Evolutionary conservation across 805 yeast species (phyloP).

Genomic region (Yarrowia osloensis): DNA sequence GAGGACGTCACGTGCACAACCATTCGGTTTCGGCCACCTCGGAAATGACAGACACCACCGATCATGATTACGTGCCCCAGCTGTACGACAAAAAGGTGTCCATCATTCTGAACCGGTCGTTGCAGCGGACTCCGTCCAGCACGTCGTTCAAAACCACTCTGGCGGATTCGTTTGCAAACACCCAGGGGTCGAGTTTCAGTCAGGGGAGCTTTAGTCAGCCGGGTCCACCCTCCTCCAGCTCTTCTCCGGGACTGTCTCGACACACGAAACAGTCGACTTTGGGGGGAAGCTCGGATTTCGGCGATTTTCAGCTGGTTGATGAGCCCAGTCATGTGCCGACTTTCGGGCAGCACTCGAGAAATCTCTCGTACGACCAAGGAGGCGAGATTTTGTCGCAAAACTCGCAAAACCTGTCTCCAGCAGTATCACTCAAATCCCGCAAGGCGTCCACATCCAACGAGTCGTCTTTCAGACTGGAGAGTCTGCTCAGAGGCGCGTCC

Average conservation of each 20-base stretch:
- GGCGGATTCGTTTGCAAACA: constrained; percentile 59
- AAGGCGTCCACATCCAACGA: constrained; percentile 34
- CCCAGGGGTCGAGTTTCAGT: background rate
- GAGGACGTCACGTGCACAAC: constrained; percentile 40
- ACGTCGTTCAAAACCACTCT: constrained; percentile 74
- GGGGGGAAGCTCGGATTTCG: background rate
- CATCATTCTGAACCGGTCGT: constrained; percentile 67
- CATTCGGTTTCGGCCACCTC: constrained; percentile 62
- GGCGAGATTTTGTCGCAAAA: constrained; percentile 7
- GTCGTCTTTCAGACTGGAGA: constrained; percentile 43
- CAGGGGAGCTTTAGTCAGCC: background rate
- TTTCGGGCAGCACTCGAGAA: too few species aligned
- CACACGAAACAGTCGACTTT: constrained; percentile 16
- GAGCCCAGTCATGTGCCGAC: too few species aligned
- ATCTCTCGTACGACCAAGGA: constrained; percentile 20
- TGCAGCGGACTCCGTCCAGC: constrained; percentile 72
- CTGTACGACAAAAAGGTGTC: constrained; percentile 79
- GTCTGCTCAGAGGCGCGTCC: constrained; percentile 41
- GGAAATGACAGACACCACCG: constrained; percentile 51
- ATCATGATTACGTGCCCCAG: constrained; percentile 74
- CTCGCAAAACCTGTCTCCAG: background rate
- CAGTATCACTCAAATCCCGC: constrained; percentile 12
- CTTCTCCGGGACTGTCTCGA: background rate
- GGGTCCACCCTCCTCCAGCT: background rate
- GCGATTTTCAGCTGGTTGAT: background rate